Conservation (phyloP, 2,329 filamentous ascomycete genomes). For the Colletotrichum liaoningense region DNA sequence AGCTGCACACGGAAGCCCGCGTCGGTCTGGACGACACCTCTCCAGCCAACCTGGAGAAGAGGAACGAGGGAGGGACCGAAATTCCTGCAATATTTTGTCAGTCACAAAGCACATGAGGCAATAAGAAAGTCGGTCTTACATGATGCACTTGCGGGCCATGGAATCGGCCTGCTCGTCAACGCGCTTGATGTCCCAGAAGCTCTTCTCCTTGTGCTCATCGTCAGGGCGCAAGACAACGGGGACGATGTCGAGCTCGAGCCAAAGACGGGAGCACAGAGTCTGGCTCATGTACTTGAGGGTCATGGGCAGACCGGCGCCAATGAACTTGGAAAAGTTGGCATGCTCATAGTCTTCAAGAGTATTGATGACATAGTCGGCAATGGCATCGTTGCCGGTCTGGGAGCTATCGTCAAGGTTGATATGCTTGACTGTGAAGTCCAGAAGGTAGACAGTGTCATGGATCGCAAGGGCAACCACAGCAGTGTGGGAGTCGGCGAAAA, state of each 20-base stretch:
- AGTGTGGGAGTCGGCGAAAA: conserved; percentile 60
- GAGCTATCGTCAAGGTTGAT: conserved; percentile 57
- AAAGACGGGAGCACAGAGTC: conserved; percentile 75
- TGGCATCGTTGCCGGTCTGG: conserved; percentile 54
- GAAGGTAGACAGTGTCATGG: conserved; percentile 79
- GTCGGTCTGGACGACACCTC: conserved; percentile 78
- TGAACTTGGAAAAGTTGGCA: conserved; percentile 77
- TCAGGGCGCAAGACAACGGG: conserved; percentile 72
- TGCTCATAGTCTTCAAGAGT: conserved; percentile 70
- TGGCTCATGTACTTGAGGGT: conserved; percentile 71
- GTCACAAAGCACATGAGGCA: neutral
- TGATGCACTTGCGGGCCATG: conserved; percentile 82
- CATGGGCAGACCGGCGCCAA: conserved; percentile 77
- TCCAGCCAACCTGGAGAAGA: conserved; percentile 74
- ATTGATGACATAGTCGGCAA: conserved; percentile 70
- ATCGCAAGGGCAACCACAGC: conserved; percentile 74
- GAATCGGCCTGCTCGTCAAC: conserved; percentile 86
- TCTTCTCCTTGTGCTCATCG: conserved; percentile 53
- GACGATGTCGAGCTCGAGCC: conserved; percentile 81
- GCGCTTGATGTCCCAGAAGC: conserved; percentile 65
- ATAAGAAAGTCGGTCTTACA: conserved; percentile 58
- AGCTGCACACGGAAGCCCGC: conserved; percentile 72
- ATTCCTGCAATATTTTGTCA: conserved; percentile 56
- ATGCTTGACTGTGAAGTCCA: conserved; percentile 77
- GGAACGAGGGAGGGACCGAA: conserved; percentile 81